Percentiles rank a stretch among this genome's conserved stretches.
phyloP scores from a whole-genome alignment of 805 yeast species.

The Kluyveromyces nonfermentans region DNA sequence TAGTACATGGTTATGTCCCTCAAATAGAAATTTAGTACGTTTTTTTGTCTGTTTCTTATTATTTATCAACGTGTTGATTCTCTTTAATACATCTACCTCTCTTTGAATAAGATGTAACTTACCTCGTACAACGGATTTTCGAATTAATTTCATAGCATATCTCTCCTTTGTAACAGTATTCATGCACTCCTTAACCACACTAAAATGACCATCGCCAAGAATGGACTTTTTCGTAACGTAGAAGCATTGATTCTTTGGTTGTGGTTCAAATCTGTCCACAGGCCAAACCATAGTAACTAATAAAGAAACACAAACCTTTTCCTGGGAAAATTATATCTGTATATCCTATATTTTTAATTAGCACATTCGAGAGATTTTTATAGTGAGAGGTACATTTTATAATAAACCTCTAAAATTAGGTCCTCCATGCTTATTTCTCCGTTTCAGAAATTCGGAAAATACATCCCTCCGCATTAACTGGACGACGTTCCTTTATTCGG shows the following conservation, averaged over 20 bases:
- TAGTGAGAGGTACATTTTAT: too few relatives aligned
- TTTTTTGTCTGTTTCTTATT: conserved; percentile 23
- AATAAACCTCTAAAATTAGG: too few relatives aligned
- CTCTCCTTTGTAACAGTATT: conserved; percentile 32
- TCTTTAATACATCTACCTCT: conserved; percentile 45
- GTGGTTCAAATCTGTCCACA: background rate
- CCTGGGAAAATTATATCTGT: too few relatives aligned
- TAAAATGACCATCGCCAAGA: conserved; percentile 41
- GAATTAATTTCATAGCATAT: conserved; percentile 39
- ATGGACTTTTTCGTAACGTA: conserved; percentile 21
- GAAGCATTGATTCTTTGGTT: conserved; percentile 19
- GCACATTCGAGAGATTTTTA: too few relatives aligned
- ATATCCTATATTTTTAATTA: too few relatives aligned
- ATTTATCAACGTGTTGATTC: conserved; percentile 18
- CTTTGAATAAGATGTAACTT: conserved; percentile 39
- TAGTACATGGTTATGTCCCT: conserved; percentile 41
- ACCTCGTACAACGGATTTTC: conserved; percentile 20
- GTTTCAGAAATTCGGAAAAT: background rate
- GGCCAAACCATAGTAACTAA: conserved; percentile 2
- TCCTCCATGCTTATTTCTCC: background rate
- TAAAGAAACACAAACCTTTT: background rate
- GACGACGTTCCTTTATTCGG: too few relatives aligned
- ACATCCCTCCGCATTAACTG: background rate
- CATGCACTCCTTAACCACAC: conserved; percentile 43
- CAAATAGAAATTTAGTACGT: conserved; percentile 12